These are phyloP conservation scores for Xylaria sp. DNA, from an alignment of 2,329 filamentous ascomycete genomes.

Conservation along the genomic window DNA sequence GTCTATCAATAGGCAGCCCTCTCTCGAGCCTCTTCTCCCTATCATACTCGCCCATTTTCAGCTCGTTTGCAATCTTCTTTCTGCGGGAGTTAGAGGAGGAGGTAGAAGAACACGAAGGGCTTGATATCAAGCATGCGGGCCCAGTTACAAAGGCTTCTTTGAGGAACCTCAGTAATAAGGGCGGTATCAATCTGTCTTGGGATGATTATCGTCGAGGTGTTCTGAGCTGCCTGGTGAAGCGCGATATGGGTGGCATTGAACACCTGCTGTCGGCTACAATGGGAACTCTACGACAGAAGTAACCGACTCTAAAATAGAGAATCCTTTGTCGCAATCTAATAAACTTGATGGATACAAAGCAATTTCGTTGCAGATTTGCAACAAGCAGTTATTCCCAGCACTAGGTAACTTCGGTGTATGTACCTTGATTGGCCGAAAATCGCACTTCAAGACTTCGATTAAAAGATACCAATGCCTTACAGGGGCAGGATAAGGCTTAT, in stretches of 20 bases:
- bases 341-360: background rate
- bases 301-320: slow-evolving; percentile 17
- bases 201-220: slow-evolving; percentile 80
- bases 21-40: slow-evolving; percentile 67
- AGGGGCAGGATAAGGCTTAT: background rate
- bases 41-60: slow-evolving; percentile 68
- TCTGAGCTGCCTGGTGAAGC: slow-evolving; percentile 72
- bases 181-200: slow-evolving; percentile 76
- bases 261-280: slow-evolving; percentile 84
- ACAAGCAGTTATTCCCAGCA: background rate
- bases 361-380: background rate
- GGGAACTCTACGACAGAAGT: slow-evolving; percentile 73
- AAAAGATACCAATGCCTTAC: background rate
- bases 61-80: slow-evolving; percentile 65
- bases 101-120: slow-evolving; percentile 53
- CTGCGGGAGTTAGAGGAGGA: slow-evolving; percentile 69
- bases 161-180: slow-evolving; percentile 68
- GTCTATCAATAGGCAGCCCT: slow-evolving; percentile 59
- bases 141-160: slow-evolving; percentile 78
- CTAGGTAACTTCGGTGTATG: background rate
- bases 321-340: background rate
- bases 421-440: background rate
- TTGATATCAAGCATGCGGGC: slow-evolving; percentile 67
- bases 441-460: background rate
- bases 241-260: slow-evolving; percentile 73